phyloP scores from a whole-genome alignment of 2,329 filamentous ascomycete species.

The Aspergillus texensis region DNA sequence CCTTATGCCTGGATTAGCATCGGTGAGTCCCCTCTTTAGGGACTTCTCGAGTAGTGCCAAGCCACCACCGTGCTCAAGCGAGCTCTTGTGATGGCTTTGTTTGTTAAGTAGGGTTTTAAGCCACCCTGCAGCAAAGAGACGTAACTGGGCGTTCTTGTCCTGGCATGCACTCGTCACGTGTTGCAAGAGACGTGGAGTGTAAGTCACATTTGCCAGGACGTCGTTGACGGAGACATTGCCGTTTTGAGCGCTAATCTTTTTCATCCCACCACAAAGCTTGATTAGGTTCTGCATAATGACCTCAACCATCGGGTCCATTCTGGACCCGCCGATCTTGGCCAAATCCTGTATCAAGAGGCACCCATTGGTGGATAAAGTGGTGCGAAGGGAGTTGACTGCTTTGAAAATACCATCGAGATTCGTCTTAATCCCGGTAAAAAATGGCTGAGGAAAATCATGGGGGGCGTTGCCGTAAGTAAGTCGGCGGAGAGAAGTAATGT shows the following conservation, averaged over 20 bases:
- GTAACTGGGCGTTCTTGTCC: constrained; percentile 90
- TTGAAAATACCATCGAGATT: constrained; percentile 89
- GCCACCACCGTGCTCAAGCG: constrained; percentile 82
- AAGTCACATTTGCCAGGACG: constrained; percentile 78
- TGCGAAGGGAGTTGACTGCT: constrained; percentile 77
- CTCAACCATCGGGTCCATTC: constrained; percentile 85
- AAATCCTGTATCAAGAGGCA: constrained; percentile 84
- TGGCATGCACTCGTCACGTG: constrained; percentile 80
- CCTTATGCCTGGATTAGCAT: constrained; percentile 87
- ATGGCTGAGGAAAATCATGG: constrained; percentile 72
- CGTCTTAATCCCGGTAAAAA: constrained; percentile 69
- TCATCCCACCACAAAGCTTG: constrained; percentile 85
- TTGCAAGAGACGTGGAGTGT: constrained; percentile 78
- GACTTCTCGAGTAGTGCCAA: constrained; percentile 84
- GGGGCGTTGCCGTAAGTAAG: constrained; percentile 83
- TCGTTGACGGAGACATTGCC: constrained; percentile 80
- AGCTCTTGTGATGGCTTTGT: constrained; percentile 73
- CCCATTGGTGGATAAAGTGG: constrained; percentile 85
- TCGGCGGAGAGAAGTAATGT: constrained; percentile 72
- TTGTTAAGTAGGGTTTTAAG: constrained; percentile 78
- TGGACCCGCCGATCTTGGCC: constrained; percentile 72
- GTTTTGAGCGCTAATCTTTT: constrained; percentile 86
- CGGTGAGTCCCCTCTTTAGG: constrained; percentile 82
- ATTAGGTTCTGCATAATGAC: constrained; percentile 85
- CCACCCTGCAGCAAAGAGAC: constrained; percentile 79